These are phyloP conservation scores for Phycomyces blakesleeanus DNA, from an alignment of 192 early-diverging fungal species.

Conservation along the genomic window DNA sequence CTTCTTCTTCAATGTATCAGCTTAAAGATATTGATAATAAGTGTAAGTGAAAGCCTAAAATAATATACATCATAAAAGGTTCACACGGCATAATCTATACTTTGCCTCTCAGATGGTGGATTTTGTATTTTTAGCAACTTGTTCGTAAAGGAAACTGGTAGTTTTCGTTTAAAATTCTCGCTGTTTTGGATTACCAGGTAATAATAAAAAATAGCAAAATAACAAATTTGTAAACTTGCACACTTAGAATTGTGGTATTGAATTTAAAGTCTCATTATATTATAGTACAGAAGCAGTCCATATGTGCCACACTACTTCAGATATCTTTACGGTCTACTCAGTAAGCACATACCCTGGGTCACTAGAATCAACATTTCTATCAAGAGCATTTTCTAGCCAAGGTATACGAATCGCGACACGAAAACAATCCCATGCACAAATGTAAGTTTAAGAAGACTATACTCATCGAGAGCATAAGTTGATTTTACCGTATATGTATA, in stretches of 20 bases:
- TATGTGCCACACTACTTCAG: constrained; percentile 60
- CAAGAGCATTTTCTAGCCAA: constrained; percentile 87
- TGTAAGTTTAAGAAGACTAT: constrained; percentile 12
- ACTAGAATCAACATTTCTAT: constrained; percentile 82
- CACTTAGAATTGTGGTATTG: no score
- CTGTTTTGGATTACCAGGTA: constrained; percentile 76
- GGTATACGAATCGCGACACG: constrained; percentile 87
- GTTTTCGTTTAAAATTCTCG: constrained; percentile 71
- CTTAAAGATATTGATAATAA: constrained; percentile 76
- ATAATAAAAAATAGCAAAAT: no score
- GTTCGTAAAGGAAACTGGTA: constrained; percentile 78
- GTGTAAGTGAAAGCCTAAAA: constrained; percentile 10
- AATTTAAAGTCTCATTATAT: background rate
- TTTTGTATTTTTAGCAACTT: constrained; percentile 95
- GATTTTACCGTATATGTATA: no score
- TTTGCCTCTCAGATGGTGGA: constrained; percentile 56
- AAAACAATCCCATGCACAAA: constrained; percentile 60
- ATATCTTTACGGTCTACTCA: constrained; percentile 72
- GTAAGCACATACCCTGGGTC: constrained; percentile 89
- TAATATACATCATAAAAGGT: background rate
- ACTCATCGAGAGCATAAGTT: background rate
- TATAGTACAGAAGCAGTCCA: constrained; percentile 7
- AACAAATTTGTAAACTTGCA: no score
- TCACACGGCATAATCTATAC: background rate
- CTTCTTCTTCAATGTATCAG: constrained; percentile 82